Base-by-base conservation (phyloP, 1,284 basidiomycete genomes). In the Ganoderma lucidum region DNA sequence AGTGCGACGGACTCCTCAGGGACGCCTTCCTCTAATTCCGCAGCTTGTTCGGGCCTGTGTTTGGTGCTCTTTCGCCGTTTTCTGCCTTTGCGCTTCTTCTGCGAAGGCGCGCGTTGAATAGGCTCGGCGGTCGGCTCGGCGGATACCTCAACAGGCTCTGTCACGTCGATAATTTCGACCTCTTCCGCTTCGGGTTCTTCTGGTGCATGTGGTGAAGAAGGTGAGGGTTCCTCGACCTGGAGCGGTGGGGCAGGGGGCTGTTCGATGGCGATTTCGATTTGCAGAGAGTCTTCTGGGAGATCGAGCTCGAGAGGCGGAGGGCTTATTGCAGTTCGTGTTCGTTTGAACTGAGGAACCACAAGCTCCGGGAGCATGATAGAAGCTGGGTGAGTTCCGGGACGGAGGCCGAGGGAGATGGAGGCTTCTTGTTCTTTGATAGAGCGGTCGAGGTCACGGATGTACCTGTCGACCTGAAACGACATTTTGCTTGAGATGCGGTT, bases 391-490 rank as follows among this genome's bases (percentile, higher is more conserved):
- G 85, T 85, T 28, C 88, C 87, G 35, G 87, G 83, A 28, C 85
- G 83, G 44, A 84, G 80, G 19, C 87, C 89, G 30, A 87, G 80
- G 42, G 86, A 84, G 51, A 92, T 83, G 14, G 86, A 83, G 28
- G 85, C 83, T 77, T 93, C 89, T 76, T 93, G 90, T 72, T 93
- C 92, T 70, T 87, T 87, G 70, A 94, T 92, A 35, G 90, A 88
- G 74, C 92, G 89, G 70, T 93, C 90, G 14, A 94, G 80, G 64
- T 92, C 83, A n/a, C 89, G 86, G 32, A 91, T 88, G 75, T 93
- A 90, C 60, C 92, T 83, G 70, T 92, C 90, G 12, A 93, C 85
- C 92, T 84, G 28, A 41, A 35, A 63, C 12, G 30, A 14, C 3
- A 17, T 12, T 8, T 12, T 1, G 30, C 19, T 30, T 65, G 70